A percentile compares a stretch with the other conserved stretches of the same genome.
These are phyloP conservation scores for Evernia prunastri DNA, from an alignment of 495 filamentous ascomycete species.

Conservation along the genomic window DNA sequence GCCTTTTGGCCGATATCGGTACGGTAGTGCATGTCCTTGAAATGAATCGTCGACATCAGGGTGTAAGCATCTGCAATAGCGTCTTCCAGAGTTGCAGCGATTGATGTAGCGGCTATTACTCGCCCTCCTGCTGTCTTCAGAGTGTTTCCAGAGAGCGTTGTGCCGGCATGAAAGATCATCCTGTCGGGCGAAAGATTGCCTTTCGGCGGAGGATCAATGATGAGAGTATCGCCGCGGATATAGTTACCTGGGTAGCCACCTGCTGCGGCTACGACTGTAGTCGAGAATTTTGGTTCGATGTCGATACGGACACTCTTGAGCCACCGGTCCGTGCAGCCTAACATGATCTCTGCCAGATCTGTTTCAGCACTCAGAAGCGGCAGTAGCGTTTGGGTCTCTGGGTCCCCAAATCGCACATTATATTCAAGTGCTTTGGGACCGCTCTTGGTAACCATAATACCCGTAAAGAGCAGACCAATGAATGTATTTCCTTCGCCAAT, in stretches of 20 bases:
- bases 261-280: conserved; percentile 88
- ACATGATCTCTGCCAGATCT: conserved; percentile 85
- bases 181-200: conserved; percentile 42
- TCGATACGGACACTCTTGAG: conserved; percentile 65
- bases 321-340: conserved; percentile 71
- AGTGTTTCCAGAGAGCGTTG: conserved; percentile 31
- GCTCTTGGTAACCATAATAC: conserved; percentile 85
- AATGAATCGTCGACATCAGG: conserved; percentile 71
- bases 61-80: conserved; percentile 80
- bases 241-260: conserved; percentile 90
- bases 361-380: conserved; percentile 71
- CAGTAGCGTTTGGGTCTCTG: conserved; percentile 89
- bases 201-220: conserved; percentile 37
- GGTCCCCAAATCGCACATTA: conserved; percentile 94
- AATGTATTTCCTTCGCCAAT: too few species aligned
- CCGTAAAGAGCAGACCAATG: conserved; percentile 92
- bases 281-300: conserved; percentile 61
- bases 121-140: conserved; percentile 77
- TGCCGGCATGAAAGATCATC: conserved; percentile 91
- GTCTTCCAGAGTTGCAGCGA: conserved; percentile 63
- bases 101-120: conserved; percentile 83
- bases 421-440: conserved; percentile 92
- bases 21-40: conserved; percentile 86
- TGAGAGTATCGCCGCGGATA: conserved; percentile 73
- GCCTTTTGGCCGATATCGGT: conserved; percentile 69